Evolutionary conservation across 495 filamentous ascomycete species (phyloP).

Genomic region (Penicillium maclennaniae): DNA sequence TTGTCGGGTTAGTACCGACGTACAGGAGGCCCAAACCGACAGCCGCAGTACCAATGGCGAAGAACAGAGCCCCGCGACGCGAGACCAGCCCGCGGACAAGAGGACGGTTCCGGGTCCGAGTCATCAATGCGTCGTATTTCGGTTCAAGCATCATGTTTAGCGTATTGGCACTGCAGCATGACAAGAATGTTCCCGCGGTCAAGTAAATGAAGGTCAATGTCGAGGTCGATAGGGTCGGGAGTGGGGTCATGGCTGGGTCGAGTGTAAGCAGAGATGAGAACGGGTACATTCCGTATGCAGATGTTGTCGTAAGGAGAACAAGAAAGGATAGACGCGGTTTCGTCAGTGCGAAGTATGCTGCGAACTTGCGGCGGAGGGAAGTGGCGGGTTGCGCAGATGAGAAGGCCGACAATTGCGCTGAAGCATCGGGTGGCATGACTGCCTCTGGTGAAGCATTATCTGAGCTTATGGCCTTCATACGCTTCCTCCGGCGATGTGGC

Average conservation of each 20-base stretch:
- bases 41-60: conserved; percentile 67
- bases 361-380: conserved; percentile 70
- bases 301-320: conserved; percentile 85
- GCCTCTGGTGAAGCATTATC: conserved; percentile 24
- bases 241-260: conserved; percentile 60
- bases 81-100: conserved; percentile 80
- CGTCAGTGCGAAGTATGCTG: conserved; percentile 85
- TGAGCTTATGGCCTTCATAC: conserved; percentile 40
- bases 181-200: conserved; percentile 81
- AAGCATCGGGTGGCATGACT: conserved; percentile 74
- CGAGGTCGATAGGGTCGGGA: conserved; percentile 81
- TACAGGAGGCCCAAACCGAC: conserved; percentile 69
- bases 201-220: conserved; percentile 90
- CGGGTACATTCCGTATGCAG: conserved; percentile 89
- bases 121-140: conserved; percentile 86
- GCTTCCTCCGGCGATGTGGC: conserved; percentile 50
- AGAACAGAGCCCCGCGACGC: conserved; percentile 69
- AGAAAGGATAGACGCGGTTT: conserved; percentile 93
- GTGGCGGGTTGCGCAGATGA: conserved; percentile 64
- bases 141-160: conserved; percentile 97
- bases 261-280: conserved; percentile 54
- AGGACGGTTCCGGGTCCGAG: conserved; percentile 81
- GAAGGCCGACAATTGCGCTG: conserved; percentile 67
- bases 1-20: conserved; percentile 89
- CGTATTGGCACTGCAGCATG: conserved; percentile 82